A percentile compares a stretch with the other conserved stretches of the same genome.
These are phyloP conservation scores for Silene uniflora DNA, from an alignment of 148 eudicot species.

Conservation along the genomic window DNA sequence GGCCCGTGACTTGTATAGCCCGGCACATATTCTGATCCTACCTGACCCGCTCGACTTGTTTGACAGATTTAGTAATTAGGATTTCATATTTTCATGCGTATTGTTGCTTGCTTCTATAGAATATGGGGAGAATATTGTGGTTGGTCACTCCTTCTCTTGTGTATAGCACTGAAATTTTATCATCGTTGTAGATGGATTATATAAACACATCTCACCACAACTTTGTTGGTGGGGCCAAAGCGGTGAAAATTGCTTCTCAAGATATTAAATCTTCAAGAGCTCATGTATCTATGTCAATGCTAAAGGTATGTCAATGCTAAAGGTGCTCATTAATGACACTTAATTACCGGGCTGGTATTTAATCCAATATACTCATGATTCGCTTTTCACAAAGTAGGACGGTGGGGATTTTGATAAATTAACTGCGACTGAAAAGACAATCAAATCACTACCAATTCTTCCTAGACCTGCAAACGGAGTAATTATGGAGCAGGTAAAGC, in stretches of 20 bases:
- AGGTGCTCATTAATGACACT: not conserved
- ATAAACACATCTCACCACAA: conserved; percentile 90
- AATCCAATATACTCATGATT: not conserved
- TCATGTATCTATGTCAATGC: conserved; percentile 43
- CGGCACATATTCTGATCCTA: not conserved
- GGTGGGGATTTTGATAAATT: conserved; percentile 59
- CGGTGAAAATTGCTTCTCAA: conserved; percentile 73
- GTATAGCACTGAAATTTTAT: conserved; percentile 11
- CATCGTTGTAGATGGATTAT: conserved; percentile 70
- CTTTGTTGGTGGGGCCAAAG: conserved; percentile 89
- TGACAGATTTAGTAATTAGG: no score
- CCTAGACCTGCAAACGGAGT: conserved; percentile 67
- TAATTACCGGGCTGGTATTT: not conserved
- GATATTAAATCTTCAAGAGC: conserved; percentile 51
- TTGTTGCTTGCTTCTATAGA: not conserved
- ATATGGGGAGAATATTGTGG: not conserved
- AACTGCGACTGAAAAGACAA: conserved; percentile 67
- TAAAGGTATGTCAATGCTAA: conserved; percentile 39
- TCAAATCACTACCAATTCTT: conserved; percentile 67
- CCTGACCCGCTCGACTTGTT: not conserved
- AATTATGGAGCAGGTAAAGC: conserved; percentile 65
- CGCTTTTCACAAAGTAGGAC: conserved; percentile 46
- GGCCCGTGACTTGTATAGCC: no score
- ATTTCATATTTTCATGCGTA: not conserved
- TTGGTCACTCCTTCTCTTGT: not conserved